Evolutionary conservation across 345 rosid species (phyloP), one percentile per base, ranked within the genome.

Genomic region (Euphorbia lathyris): DNA sequence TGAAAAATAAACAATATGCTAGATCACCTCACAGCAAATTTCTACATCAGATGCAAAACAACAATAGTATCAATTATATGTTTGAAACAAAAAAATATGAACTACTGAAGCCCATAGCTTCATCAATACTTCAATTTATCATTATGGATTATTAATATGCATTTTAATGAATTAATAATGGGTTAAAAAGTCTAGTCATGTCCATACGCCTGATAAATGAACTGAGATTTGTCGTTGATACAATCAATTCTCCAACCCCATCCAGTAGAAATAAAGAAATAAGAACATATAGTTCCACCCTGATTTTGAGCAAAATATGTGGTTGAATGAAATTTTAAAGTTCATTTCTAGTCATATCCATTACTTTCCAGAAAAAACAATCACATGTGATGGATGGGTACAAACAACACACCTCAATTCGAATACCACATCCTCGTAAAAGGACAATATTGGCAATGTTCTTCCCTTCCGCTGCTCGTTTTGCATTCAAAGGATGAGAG

Each of bases 381-480:
- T 40, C 42, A 40, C 58, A 48, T 6, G 42, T 65, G 2, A 25
- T 7, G 13, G 47, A 73, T 53, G 29, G 42, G 32, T 51, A 12
- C 19, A 55, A 30, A 55, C 25, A 73, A 71, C 82, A 32, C 20
- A 93, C 98, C 99, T 95, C 90, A 7, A 95, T 92, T 74, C 96
- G 87, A 77, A 95, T 95, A 22, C 97, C 97, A 80, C 99, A 92
- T 62, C 97, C 99, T 78, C 97, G 78, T 83, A 92, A 78, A 72
- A 95, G 97, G 65, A 95, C 93, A 51, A 95, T 65, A 76, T 95
- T 95, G 32, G 97, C 97, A 19, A 88, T 82, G 67, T 81, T 90
- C 82, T 95, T 92, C 74, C 96, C 96, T 68, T 95, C 88, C 52
- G 84, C 84, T 29, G 76, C 80, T 64, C 97, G 80, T 77, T 92